Base-by-base conservation (phyloP, 805 yeast species). In the Zygosaccharomyces bailii region DNA sequence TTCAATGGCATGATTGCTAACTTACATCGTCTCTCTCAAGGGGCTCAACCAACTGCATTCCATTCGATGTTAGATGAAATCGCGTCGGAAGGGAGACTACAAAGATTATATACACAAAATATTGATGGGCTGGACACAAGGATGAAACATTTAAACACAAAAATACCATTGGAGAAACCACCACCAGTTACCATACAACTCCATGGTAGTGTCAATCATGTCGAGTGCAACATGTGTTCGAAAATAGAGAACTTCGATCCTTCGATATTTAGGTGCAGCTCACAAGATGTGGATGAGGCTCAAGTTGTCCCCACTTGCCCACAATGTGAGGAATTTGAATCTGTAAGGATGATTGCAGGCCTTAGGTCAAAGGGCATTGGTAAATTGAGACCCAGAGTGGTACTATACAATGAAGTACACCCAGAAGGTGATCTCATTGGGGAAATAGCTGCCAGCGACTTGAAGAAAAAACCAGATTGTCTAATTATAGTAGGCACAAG, bases 391-490 rank as follows among this genome's bases (percentile, higher is more conserved):
- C 88, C 89, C 2, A 67, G 84, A 52, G 78, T 82, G 21, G 85
- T 82, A 2, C 61, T 82, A 7, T 82, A 90, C 70, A 74, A 86
- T 69, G 87, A 89, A 55, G 72, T 74, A 44, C 86, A 89, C 59
- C 96, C 96, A 1, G 95, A 88, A 60, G 89, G 93, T 49, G 95
- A 91, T 35, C 77, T 83, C 21, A 87, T 89, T 38, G 96, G 96
- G 0, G 78, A 79, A 42, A 77, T 85, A 3, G 76, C 88, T 4
- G 83, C 83, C 13, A 52, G 72, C 2, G 96, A 89, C 62, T 63
- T 86, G 34, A 73, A 70, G 46, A 65, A 72, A 8, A 74, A 74
- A 30, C 89, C 95, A 13, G 96, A 89, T 60, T 82, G 91, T 55
- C 65, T 88, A 36, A 66, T 89, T 5, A 82, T 89, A 41, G 86